Base-by-base conservation (phyloP, 345 rosid species). In the Kernera saxatilis region DNA sequence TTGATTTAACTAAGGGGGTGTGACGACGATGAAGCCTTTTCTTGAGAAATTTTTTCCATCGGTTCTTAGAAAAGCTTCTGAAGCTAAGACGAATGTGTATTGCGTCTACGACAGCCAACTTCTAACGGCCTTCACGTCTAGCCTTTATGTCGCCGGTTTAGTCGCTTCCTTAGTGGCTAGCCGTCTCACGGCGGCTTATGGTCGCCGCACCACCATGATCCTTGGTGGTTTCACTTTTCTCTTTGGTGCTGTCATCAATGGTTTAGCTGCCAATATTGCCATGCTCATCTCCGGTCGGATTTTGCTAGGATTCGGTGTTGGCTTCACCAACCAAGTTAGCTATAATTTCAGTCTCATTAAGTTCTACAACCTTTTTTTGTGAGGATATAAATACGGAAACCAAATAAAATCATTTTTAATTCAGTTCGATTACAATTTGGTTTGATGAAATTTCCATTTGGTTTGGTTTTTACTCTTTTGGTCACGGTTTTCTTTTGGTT, bases 201-300 rank as follows among this genome's bases (percentile, higher is more conserved):
- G 98, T 33, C 90, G 97, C 21, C 84, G 84, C 37, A 84, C 82
- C 79, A 83, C 82, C 35, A 90, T 93, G 81, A 70, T 90, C 15
- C 52, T 87, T 0, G 97, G 98, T 3, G 96, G 97, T 64, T 78
- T 72, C 57, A 85, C 92, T 39, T 93, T 93, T 77, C 81, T 93
- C 19, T 76, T 80, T 5, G 97, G 97, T 29, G 87, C 86, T 1
- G 84, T 88, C 74, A 78, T 90, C 67, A 93, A 88, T 15, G 96
- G 88, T 2, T 88, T 83, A 3, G 97, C 96, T 22, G 84, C 41
- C 30, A 88, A 84, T 40, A 23, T 84, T 2, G 79, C 79, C 39
- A 90, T 90, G 97, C 96, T 93, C 76, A 82, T 93, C 70, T 33
- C 87, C 2, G 98, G 98, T 43, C 91, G 96, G 18, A 70, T 93